Percentiles rank a stretch among this genome's conserved stretches.
phyloP scores from a whole-genome alignment of 1,284 basidiomycete species.

The Apiotrichum laibachii region DNA sequence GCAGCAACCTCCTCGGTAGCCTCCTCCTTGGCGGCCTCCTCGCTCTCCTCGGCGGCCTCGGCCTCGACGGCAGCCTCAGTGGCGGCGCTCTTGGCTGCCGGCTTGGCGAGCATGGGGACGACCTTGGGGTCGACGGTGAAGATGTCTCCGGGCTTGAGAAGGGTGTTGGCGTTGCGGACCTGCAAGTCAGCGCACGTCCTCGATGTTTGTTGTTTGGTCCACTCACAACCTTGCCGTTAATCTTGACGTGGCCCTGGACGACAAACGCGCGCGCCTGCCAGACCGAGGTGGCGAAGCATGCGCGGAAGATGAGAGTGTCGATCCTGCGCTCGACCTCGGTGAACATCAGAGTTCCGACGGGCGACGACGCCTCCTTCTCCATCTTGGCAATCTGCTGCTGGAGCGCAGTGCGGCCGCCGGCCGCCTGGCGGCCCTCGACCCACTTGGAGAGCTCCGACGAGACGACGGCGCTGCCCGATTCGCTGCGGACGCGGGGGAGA shows the following conservation, averaged over 20 bases:
- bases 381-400: conserved; percentile 57
- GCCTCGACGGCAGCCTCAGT: conserved; percentile 26
- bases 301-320: conserved; percentile 87
- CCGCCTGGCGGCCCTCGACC: conserved; percentile 53
- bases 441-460: conserved; percentile 57
- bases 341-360: conserved; percentile 88
- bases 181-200: conserved; percentile 40
- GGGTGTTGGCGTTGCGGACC: conserved; percentile 82
- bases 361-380: conserved; percentile 60
- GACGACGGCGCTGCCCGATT: conserved; percentile 48
- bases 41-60: conserved; percentile 9
- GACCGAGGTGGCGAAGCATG: conserved; percentile 84
- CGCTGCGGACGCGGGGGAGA: conserved; percentile 71
- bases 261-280: conserved; percentile 86
- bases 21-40: conserved; percentile 14
- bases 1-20: conserved; percentile 11
- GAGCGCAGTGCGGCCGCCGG: conserved; percentile 37
- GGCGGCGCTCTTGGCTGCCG: conserved; percentile 15
- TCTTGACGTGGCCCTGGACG: conserved; percentile 77
- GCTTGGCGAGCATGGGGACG: conserved; percentile 65
- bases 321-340: conserved; percentile 87
- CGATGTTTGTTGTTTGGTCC: neutral
- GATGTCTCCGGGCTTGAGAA: conserved; percentile 91
- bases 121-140: conserved; percentile 79
- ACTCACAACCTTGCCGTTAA: conserved; percentile 85